Base-by-base conservation (phyloP, 2,329 filamentous ascomycete species). In the Onygenales sp. region DNA sequence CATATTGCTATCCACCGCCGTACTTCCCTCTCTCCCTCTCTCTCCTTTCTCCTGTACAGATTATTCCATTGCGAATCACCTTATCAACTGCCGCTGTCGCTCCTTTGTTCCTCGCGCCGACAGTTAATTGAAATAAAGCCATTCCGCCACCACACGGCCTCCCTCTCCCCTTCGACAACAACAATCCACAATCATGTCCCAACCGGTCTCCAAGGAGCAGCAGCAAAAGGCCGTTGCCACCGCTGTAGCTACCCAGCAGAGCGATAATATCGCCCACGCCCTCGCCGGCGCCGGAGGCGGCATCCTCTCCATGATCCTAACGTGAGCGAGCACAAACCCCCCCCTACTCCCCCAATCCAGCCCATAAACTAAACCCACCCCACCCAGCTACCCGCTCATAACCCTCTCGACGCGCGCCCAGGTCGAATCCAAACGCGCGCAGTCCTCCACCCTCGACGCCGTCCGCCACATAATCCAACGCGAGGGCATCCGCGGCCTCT, bases 381-480 rank as follows among this genome's bases (percentile, higher is more conserved):
- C 17, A 32, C 36, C 50, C 66, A 93, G 89, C 61, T 97, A 97
- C 72, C 93, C 93, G 43, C 84, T 98, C 63, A 95, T 98, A 68
- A 97, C 93, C 36, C 85, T 98, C 59, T 98, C 93, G 21, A 98
- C 93, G 36, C 87, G 93, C 68, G 93, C 93, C 43, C 93, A 98
- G 73, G 92, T 98, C 70, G 93, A 98, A 74, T 96, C 93, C 55
- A 93, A 89, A 73, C 89, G 91, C 64, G 89, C 90, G 53, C 84
- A 94, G 62, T 88, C 88, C 32, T 85, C 86, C 56, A 93, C 93
- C 64, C 78, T 90, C 63, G 82, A 89, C 60, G 90, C 93, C 35
- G 84, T 93, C 57, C 83, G 84, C 63, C 83, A 84, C 64, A 97
- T 98, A 68, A 80, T 98, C 59, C 86, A 91, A 62, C 87, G 93